These are phyloP conservation scores for Pseudohalonectria lignicola DNA, from an alignment of 2,329 filamentous ascomycete species.

Conservation along the genomic window DNA sequence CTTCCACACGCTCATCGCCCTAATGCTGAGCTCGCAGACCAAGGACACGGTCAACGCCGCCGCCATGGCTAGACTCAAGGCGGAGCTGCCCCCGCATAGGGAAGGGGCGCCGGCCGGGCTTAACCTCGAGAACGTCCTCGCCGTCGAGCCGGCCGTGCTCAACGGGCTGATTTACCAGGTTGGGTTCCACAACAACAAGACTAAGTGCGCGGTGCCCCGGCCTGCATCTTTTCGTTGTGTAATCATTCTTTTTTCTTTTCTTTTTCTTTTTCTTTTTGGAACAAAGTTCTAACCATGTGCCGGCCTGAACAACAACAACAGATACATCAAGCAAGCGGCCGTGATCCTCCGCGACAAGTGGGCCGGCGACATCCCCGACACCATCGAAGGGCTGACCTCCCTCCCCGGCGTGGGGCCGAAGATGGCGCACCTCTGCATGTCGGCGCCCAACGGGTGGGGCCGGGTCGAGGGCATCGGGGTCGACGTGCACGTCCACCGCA, in stretches of 20 bases:
- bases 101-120: slow-evolving; percentile 40
- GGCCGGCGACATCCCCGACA: slow-evolving; percentile 67
- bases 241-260: not conserved
- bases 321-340: slow-evolving; percentile 63
- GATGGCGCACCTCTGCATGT: slow-evolving; percentile 86
- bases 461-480: slow-evolving; percentile 72
- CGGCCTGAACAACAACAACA: slow-evolving; percentile 8
- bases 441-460: slow-evolving; percentile 50
- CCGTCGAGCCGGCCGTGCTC: slow-evolving; percentile 50
- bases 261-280: not conserved
- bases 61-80: slow-evolving; percentile 70
- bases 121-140: slow-evolving; percentile 67
- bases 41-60: slow-evolving; percentile 85
- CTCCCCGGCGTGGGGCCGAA: slow-evolving; percentile 87
- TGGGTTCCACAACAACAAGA: slow-evolving; percentile 94
- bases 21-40: slow-evolving; percentile 90
- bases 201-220: slow-evolving; percentile 40
- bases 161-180: slow-evolving; percentile 74
- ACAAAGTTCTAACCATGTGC: no score
- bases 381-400: slow-evolving; percentile 61
- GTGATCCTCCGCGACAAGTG: slow-evolving; percentile 61
- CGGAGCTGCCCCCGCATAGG: slow-evolving; percentile 48
- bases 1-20: slow-evolving; percentile 75
- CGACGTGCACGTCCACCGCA: slow-evolving; percentile 89
- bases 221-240: not conserved